These are phyloP conservation scores for Juncus effusus DNA, from an alignment of 176 grass and related monocot genomes.

Conservation along the genomic window DNA sequence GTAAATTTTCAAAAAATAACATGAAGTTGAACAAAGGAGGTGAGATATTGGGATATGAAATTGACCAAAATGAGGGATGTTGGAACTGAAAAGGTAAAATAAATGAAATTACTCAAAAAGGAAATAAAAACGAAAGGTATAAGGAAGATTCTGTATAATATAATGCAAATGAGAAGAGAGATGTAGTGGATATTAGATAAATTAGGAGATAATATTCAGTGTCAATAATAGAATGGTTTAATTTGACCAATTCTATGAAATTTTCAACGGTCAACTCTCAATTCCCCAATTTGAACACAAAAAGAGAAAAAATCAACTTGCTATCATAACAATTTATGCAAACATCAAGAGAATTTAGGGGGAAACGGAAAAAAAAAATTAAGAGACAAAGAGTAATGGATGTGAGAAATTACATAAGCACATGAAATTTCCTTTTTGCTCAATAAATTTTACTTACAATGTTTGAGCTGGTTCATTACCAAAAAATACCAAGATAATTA, in stretches of 20 bases:
- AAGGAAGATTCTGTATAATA: neutral
- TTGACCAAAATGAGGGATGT: too few species aligned
- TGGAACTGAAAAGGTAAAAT: too few species aligned
- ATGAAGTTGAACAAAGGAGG: too few species aligned
- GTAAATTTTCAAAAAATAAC: neutral
- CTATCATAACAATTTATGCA: slow-evolving; percentile 6
- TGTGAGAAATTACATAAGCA: too few species aligned
- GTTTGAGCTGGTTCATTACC: slow-evolving; percentile 10
- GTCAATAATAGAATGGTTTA: neutral
- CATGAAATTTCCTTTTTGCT: too few species aligned
- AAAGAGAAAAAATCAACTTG: slow-evolving; percentile 1
- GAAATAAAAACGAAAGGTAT: neutral
- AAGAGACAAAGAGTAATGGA: too few species aligned
- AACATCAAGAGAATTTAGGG: neutral
- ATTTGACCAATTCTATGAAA: neutral
- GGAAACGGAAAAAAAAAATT: too few species aligned
- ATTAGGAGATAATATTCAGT: neutral
- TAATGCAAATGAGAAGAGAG: neutral
- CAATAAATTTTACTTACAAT: neutral
- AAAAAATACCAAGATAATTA: slow-evolving; percentile 2
- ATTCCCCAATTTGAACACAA: slow-evolving; percentile 12
- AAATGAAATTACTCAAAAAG: neutral
- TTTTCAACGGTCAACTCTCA: neutral
- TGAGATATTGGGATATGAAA: too few species aligned
- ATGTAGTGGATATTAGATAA: neutral